phyloP scores from a whole-genome alignment of 805 yeast genomes.

The Dipodascopsis uninucleata region DNA sequence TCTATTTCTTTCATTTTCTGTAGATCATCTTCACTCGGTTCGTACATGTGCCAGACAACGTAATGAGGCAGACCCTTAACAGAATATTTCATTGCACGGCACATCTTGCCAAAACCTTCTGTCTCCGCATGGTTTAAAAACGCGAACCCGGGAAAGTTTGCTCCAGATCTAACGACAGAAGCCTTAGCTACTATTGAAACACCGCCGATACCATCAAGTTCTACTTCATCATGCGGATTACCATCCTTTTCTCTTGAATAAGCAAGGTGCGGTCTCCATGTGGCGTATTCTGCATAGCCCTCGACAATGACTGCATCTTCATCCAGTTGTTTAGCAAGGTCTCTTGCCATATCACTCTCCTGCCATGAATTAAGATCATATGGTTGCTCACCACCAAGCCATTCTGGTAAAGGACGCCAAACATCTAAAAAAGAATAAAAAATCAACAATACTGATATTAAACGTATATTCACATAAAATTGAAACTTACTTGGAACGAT shows the following conservation, averaged over 20 bases:
- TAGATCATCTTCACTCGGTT: constrained; percentile 22
- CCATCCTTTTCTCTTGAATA: constrained; percentile 11
- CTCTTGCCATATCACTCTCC: constrained; percentile 70
- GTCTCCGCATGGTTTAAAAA: constrained; percentile 97
- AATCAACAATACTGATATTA: not conserved
- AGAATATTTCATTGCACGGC: constrained; percentile 68
- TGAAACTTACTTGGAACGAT: constrained; percentile 67
- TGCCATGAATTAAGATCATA: constrained; percentile 97
- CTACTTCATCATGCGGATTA: constrained; percentile 89
- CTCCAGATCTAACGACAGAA: constrained; percentile 76
- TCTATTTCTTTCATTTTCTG: constrained; percentile 1
- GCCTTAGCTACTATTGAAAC: constrained; percentile 90
- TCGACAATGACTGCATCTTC: constrained; percentile 97
- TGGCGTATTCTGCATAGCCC: constrained; percentile 47
- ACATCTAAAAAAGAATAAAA: constrained; percentile 54
- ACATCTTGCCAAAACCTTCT: constrained; percentile 81
- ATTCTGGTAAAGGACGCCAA: constrained; percentile 95
- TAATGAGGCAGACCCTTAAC: constrained; percentile 90
- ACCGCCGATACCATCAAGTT: constrained; percentile 95
- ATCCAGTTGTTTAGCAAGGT: constrained; percentile 51
- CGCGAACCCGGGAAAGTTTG: constrained; percentile 95
- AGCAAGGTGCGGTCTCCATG: constrained; percentile 26
- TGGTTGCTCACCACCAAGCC: constrained; percentile 86
- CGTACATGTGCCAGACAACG: constrained; percentile 77
- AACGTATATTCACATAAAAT: not conserved